Percentiles rank a stretch among this genome's conserved stretches.
These are phyloP conservation scores for Penicillium crustosum DNA, from an alignment of 2,329 filamentous ascomycete genomes.

Conservation along the genomic window DNA sequence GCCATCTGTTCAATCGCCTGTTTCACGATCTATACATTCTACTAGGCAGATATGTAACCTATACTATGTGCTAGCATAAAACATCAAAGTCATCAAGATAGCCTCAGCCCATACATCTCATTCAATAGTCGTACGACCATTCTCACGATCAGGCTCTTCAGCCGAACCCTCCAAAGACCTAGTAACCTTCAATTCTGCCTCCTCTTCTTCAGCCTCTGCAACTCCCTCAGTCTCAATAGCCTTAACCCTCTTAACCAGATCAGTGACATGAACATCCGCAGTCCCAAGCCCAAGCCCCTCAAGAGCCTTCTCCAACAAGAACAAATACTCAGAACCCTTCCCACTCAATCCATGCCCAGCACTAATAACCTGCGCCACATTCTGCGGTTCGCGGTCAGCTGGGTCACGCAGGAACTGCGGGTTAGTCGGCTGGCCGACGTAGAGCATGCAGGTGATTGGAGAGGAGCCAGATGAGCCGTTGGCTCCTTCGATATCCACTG, in stretches of 20 bases:
- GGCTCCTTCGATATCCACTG: neutral
- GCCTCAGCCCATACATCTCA: slow-evolving; percentile 1
- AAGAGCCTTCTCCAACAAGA: slow-evolving; percentile 74
- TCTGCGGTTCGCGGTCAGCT: slow-evolving; percentile 67
- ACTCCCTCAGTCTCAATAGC: slow-evolving; percentile 54
- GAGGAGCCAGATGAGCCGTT: neutral
- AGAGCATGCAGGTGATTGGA: slow-evolving; percentile 67
- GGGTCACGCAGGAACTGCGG: slow-evolving; percentile 71
- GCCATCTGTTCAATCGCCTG: neutral
- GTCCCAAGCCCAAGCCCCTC: slow-evolving; percentile 71
- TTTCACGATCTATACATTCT: neutral
- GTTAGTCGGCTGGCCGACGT: slow-evolving; percentile 92
- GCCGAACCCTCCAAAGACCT: slow-evolving; percentile 24
- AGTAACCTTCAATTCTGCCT: slow-evolving; percentile 32
- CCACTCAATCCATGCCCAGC: slow-evolving; percentile 78
- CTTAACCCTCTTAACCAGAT: slow-evolving; percentile 72
- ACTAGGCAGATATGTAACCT: neutral
- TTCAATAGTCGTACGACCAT: slow-evolving; percentile 18
- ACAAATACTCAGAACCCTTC: slow-evolving; percentile 85
- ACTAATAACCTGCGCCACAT: slow-evolving; percentile 77
- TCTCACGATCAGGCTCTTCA: slow-evolving; percentile 10
- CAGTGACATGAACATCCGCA: slow-evolving; percentile 78
- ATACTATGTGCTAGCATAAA: neutral
- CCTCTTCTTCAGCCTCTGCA: slow-evolving; percentile 32
- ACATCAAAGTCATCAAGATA: neutral